A percentile compares a stretch with the other conserved stretches of the same genome.
phyloP scores from a whole-genome alignment of 208 protist genomes.

The Acanthamoeba triangularis region DNA sequence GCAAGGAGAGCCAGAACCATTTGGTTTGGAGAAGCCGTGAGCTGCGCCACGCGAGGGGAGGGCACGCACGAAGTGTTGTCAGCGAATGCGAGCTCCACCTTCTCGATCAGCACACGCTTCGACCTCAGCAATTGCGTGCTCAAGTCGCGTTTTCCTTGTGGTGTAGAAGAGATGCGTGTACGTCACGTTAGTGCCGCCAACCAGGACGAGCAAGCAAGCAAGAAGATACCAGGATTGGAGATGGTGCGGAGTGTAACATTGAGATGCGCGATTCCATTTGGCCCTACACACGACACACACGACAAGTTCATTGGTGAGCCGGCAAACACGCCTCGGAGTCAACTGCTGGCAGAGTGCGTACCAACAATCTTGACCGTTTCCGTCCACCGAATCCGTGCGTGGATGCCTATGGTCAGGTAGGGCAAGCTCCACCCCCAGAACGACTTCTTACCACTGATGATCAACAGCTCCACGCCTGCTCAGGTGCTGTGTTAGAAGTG shows the following conservation, averaged over 20 bases:
- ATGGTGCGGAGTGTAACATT: slow-evolving; percentile 33
- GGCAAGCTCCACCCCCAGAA: neutral
- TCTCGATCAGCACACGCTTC: neutral
- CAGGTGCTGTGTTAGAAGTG: neutral
- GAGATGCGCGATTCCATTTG: slow-evolving; percentile 15
- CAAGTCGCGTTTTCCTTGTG: slow-evolving; percentile 13
- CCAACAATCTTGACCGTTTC: slow-evolving; percentile 50
- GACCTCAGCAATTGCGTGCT: slow-evolving; percentile 49
- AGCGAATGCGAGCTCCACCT: slow-evolving; percentile 12
- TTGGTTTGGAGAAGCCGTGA: neutral
- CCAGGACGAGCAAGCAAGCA: neutral
- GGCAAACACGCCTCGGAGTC: neutral
- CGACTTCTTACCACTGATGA: neutral
- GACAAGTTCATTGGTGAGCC: neutral
- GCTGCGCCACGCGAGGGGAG: no score
- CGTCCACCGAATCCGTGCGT: slow-evolving; percentile 12
- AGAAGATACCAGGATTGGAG: slow-evolving; percentile 22
- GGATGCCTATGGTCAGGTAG: slow-evolving; percentile 15
- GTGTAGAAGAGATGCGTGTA: neutral
- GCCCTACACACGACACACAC: neutral
- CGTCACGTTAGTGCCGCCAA: neutral
- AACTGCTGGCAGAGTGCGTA: neutral
- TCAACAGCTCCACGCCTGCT: slow-evolving; percentile 35
- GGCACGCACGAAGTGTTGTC: neutral
- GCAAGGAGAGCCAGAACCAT: no score